These are phyloP conservation scores for Pythium sukuiense DNA, from an alignment of 352 stramenopile genomes.

Conservation along the genomic window DNA sequence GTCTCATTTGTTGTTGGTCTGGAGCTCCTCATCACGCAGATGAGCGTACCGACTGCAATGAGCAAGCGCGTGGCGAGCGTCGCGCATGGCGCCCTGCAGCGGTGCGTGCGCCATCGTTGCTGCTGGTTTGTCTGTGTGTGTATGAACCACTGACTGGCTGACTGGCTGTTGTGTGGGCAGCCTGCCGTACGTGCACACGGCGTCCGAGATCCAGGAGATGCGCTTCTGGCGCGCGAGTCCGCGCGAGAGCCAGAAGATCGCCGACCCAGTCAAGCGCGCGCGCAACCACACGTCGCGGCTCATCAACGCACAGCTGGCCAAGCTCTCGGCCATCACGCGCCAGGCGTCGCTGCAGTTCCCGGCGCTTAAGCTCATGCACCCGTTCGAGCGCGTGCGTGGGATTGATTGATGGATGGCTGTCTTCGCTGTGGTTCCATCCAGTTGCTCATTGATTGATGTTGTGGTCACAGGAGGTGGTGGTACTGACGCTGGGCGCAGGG, in stretches of 20 bases:
- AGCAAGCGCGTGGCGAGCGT: constrained; percentile 31
- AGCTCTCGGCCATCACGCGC: constrained; percentile 72
- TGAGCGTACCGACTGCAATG: background rate
- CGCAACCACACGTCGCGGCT: constrained; percentile 81
- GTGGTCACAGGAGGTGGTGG: constrained; percentile 60
- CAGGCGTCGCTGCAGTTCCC: constrained; percentile 75
- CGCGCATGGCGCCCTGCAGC: constrained; percentile 67
- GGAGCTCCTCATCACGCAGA: background rate
- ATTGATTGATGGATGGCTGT: background rate
- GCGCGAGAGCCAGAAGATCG: constrained; percentile 79
- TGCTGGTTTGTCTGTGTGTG: constrained; percentile 5
- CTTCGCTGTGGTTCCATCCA: background rate
- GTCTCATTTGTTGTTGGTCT: constrained; percentile 3
- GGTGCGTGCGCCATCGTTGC: constrained; percentile 28
- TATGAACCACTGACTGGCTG: background rate
- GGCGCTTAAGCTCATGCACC: constrained; percentile 72
- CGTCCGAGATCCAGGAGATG: constrained; percentile 85
- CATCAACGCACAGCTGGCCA: constrained; percentile 77
- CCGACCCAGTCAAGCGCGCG: constrained; percentile 74
- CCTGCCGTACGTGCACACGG: constrained; percentile 79
- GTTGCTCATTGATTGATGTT: background rate
- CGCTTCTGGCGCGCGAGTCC: constrained; percentile 76
- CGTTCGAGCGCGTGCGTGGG: constrained; percentile 70
- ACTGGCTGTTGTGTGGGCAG: constrained; percentile 24
- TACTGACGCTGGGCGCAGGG: constrained; percentile 74